These are phyloP conservation scores for Aureobasidium leucospermi DNA, from an alignment of 2,329 filamentous ascomycete species.

Conservation along the genomic window DNA sequence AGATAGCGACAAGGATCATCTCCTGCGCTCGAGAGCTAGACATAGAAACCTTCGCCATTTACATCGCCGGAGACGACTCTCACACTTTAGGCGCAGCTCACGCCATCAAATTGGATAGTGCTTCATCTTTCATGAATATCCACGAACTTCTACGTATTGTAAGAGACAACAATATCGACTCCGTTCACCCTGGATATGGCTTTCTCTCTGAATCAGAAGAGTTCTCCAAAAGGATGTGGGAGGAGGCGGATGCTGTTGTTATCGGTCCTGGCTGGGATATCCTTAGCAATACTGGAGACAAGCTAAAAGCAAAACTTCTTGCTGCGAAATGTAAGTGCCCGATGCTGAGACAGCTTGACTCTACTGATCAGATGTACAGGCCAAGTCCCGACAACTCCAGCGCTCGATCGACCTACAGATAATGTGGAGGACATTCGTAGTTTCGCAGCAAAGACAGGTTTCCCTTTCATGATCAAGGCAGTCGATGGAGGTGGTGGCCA, in stretches of 20 bases:
- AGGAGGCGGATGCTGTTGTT: slow-evolving; percentile 41
- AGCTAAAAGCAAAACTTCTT: slow-evolving; percentile 46
- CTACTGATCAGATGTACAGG: slow-evolving; percentile 8
- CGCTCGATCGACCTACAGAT: slow-evolving; percentile 39
- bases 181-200: slow-evolving; percentile 54
- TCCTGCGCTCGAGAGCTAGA: slow-evolving; percentile 51
- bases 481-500: slow-evolving; percentile 56
- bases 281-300: slow-evolving; percentile 49
- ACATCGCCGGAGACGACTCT: slow-evolving; percentile 47
- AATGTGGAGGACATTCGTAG: slow-evolving; percentile 34
- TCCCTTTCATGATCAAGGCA: slow-evolving; percentile 57
- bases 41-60: slow-evolving; percentile 50
- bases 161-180: slow-evolving; percentile 45
- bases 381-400: slow-evolving; percentile 45
- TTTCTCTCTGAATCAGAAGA: slow-evolving; percentile 53
- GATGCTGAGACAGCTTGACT: not conserved
- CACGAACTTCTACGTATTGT: slow-evolving; percentile 40
- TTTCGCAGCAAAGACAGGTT: slow-evolving; percentile 54
- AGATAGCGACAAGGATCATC: slow-evolving; percentile 56
- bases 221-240: slow-evolving; percentile 40
- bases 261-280: slow-evolving; percentile 53
- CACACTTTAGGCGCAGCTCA: slow-evolving; percentile 48
- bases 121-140: slow-evolving; percentile 45
- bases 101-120: slow-evolving; percentile 20
- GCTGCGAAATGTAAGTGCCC: slow-evolving; percentile 38